Conservation (phyloP, 148 eudicot species). For the Simmondsia chinensis region DNA sequence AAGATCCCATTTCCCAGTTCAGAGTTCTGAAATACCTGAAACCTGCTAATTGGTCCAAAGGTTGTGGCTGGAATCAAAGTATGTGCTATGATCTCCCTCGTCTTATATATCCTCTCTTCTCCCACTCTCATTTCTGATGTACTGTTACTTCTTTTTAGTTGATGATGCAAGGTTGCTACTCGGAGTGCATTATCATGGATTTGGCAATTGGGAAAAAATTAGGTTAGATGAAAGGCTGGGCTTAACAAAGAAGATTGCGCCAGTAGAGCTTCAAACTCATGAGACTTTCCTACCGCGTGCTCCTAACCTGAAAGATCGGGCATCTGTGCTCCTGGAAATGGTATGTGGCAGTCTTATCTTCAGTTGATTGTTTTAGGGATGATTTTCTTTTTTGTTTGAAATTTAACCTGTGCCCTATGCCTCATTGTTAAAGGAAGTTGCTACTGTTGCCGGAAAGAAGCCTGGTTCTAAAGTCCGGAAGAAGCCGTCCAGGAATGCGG, state of each 20-base stretch:
- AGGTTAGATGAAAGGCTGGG: constrained; percentile 90
- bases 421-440: constrained; percentile 52
- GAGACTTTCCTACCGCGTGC: constrained; percentile 99
- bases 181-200: constrained; percentile 92
- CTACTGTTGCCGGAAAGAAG: constrained; percentile 60
- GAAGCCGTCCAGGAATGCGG: constrained; percentile 53
- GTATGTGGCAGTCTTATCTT: too few species aligned
- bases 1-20: constrained; percentile 74
- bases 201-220: constrained; percentile 98
- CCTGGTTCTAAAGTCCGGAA: constrained; percentile 48
- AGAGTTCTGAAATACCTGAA: constrained; percentile 79
- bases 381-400: too few species aligned
- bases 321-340: constrained; percentile 92
- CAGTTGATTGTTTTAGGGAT: too few species aligned
- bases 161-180: constrained; percentile 94
- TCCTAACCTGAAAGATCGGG: constrained; percentile 95
- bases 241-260: constrained; percentile 89
- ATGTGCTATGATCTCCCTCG: constrained; percentile 12
- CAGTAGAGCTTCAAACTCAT: constrained; percentile 96
- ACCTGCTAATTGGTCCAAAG: constrained; percentile 98
- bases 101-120: not conserved
- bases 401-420: too few species aligned
- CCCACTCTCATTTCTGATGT: not conserved
- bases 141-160: constrained; percentile 29
- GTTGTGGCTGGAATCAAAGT: constrained; percentile 99